Evolutionary conservation across 2,329 filamentous ascomycete genomes (phyloP), one percentile per base, ranked within the genome.

Genomic region (Fusarium irregulare): DNA sequence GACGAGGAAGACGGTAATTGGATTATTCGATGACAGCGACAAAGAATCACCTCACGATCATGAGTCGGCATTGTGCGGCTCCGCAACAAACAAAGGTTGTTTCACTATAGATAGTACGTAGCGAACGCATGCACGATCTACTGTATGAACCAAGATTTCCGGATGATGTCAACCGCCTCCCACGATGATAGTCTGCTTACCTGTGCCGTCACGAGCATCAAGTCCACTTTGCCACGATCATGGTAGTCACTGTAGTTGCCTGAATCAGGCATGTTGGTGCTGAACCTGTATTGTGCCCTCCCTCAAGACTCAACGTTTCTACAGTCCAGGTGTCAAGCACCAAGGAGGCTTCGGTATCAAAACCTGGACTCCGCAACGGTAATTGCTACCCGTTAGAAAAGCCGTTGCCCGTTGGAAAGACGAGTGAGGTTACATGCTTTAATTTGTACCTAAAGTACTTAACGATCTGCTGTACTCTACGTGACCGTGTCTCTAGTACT

Each of bases 1-100:
- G 79, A 78, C 60, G 75, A 77, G 25, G 78, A 80, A 27, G 73
- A 66, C n/a, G 75, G 69, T 56, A 67, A 73, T 49, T 75, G 71
- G 71, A 59, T 73, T 63, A 75, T 74, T 59, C 70, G 70, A 68
- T 74, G 60, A 75, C 56, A 58, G 30, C 37, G 13, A 53, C 18
- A 23, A 34, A 18, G 23, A 37, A 53, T 13, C 23, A 28, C 25
- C 20, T 54, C 48, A 47, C 21, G 45, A 63, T 58, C 21, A 47
- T 40, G 28, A 51, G 37, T 53, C 34, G 42, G 48, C 16, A 56
- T 34, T 40, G 25, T 40, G 51, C 54, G 56, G 65, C 55, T 65
- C 50, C 60, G 60, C 42, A 47, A 57, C 37, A 41, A 57, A 42
- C 44, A 41, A 56, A 42, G n/a, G 27, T 34, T 37, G 25, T 66